Evolutionary conservation across 768 basidiomycete species (phyloP).

Genomic region (Cystobasidium tubakii): DNA sequence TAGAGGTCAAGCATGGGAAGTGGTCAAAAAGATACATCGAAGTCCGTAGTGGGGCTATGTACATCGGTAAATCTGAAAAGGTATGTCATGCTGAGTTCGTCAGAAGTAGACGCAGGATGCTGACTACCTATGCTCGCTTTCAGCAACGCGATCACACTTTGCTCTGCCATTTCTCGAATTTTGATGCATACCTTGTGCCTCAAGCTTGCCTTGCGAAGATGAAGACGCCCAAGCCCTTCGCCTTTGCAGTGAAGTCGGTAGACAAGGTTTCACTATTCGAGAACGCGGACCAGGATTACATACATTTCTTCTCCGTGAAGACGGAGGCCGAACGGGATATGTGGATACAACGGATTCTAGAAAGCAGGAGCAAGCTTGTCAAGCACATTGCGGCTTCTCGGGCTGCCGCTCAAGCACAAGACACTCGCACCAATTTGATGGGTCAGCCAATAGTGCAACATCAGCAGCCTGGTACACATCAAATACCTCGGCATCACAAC

Average conservation of each 20-base stretch:
- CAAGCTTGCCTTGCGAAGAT: constrained; percentile 53
- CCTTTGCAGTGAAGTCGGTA: constrained; percentile 81
- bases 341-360: constrained; percentile 73
- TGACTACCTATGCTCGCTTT: neutral
- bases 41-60: constrained; percentile 76
- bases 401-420: neutral
- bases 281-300: constrained; percentile 69
- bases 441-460: neutral
- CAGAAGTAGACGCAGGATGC: no score
- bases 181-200: constrained; percentile 77
- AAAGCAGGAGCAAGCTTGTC: constrained; percentile 61
- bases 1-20: constrained; percentile 69
- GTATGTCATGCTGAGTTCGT: constrained; percentile 52
- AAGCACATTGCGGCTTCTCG: constrained; percentile 47
- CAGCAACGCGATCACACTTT: constrained; percentile 59
- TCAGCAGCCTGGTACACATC: neutral
- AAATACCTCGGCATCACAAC: constrained; percentile 36
- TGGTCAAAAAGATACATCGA: constrained; percentile 91
- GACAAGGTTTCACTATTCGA: constrained; percentile 82
- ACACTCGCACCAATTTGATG: neutral
- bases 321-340: constrained; percentile 61
- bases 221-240: constrained; percentile 75
- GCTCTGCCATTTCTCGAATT: constrained; percentile 78
- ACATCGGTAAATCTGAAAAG: constrained; percentile 80
- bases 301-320: constrained; percentile 75